Percentiles rank a stretch among this genome's conserved stretches.
Conservation (phyloP, 1,139 yeast genomes). For the Taiozyma sp. region DNA sequence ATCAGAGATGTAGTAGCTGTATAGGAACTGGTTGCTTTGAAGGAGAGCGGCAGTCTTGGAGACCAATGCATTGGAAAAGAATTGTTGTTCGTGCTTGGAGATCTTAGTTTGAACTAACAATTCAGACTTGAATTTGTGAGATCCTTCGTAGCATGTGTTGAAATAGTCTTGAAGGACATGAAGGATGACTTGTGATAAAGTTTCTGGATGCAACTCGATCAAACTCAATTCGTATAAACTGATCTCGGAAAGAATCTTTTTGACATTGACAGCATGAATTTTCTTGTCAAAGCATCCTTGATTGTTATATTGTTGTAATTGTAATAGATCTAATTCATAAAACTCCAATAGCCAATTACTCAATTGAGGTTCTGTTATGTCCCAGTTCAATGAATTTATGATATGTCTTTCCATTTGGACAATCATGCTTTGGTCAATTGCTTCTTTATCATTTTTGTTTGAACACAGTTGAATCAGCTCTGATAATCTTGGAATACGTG, state of each 20-base stretch:
- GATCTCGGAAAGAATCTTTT: conserved; percentile 20
- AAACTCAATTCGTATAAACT: conserved; percentile 17
- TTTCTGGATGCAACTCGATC: conserved; percentile 23
- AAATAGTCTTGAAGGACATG: conserved; percentile 9
- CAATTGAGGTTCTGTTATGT: conserved; percentile 51
- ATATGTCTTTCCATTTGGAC: conserved; percentile 53
- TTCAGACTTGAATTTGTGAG: conserved; percentile 7
- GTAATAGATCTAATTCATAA: conserved; percentile 35
- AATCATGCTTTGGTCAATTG: conserved; percentile 37
- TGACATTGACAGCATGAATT: conserved; percentile 17
- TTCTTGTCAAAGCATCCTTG: conserved; percentile 13
- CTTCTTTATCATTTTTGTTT: conserved; percentile 42
- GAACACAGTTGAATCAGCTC: conserved; percentile 56
- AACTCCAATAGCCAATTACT: conserved; percentile 45
- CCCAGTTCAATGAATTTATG: conserved; percentile 58
- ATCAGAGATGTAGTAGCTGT: conserved; percentile 1
- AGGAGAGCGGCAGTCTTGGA: conserved; percentile 1
- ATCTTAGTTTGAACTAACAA: not conserved
- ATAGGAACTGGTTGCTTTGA: conserved; percentile 4
- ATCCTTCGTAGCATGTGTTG: not conserved
- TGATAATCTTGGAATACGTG: conserved; percentile 57
- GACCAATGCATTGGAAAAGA: not conserved
- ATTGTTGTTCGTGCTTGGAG: not conserved
- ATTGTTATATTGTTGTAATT: conserved; percentile 31
- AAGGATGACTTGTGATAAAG: conserved; percentile 18